A percentile compares a stretch with the other conserved stretches of the same genome.
phyloP scores from a whole-genome alignment of 352 stramenopile species.

The Globisporangium irregulare region DNA sequence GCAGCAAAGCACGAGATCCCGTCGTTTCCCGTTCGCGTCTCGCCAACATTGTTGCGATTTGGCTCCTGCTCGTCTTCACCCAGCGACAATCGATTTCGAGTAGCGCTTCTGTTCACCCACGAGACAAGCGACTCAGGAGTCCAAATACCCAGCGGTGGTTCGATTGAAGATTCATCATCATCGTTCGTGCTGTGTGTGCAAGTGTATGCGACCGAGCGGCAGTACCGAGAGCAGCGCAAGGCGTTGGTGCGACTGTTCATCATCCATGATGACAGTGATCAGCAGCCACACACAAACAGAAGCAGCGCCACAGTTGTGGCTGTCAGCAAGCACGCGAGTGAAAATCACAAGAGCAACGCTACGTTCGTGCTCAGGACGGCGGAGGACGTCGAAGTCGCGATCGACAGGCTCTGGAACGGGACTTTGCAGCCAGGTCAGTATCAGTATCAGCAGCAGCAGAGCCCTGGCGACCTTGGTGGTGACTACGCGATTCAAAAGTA shows the following conservation, averaged over 20 bases:
- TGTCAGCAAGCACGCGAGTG: constrained; percentile 9
- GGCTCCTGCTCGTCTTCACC: no score
- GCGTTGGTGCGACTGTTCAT: constrained; percentile 11
- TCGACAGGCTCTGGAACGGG: constrained; percentile 18
- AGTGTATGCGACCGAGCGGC: constrained; percentile 11
- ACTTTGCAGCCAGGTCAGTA: not conserved
- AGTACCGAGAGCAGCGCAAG: constrained; percentile 16
- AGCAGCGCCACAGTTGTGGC: not conserved
- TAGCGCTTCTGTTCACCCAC: constrained; percentile 13
- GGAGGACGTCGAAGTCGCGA: constrained; percentile 14
- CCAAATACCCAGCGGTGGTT: not conserved
- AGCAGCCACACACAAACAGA: not conserved
- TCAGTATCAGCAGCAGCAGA: not conserved
- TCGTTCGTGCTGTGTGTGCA: constrained; percentile 21
- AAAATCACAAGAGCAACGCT: constrained; percentile 14
- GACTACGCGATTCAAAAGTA: constrained; percentile 44
- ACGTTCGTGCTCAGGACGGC: constrained; percentile 10
- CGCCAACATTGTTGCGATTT: constrained; percentile 21
- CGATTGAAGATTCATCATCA: not conserved
- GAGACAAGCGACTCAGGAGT: not conserved
- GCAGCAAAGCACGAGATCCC: constrained; percentile 13
- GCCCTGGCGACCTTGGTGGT: not conserved
- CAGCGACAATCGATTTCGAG: not conserved
- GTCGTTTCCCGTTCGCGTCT: constrained; percentile 26
- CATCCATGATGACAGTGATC: not conserved